Evolutionary conservation across 2,329 filamentous ascomycete genomes (phyloP), one percentile per base, ranked within the genome.

Genomic region (Bipolaris cookei): DNA sequence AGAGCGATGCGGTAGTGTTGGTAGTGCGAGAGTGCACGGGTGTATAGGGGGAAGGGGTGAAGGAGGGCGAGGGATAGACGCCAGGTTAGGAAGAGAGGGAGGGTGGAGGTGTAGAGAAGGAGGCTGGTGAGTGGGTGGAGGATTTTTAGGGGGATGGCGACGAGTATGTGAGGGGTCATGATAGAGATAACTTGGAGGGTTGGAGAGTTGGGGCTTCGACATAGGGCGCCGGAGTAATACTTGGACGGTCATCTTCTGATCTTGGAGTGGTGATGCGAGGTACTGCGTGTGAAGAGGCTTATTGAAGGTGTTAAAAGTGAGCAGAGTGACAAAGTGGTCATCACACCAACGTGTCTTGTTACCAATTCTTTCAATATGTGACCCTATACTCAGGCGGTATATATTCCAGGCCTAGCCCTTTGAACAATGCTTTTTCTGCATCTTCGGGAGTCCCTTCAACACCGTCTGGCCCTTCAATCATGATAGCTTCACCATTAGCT

Each of bases 341-440:
- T 54, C 50, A 54, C 44, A 34, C 10, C 20, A 13, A 13, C 21
- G 3, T 23, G 14, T 3, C n/a, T 6, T 30, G 25, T 30, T 21
- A 44, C 23, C 4, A 14, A 11, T 44, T 4, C 16, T 8, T 28
- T 76, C 68, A 82, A 49, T 77, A 76, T 21, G 80, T 83, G 53
- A 78, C 80, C 49, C 81, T 73, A 62, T 78, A 76, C 62, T 71
- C 72, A 2, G 81, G 79, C 50, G 76, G 74, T 18, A 79, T 59
- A 57, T 70, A 83, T 41, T 68, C 70, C 56, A 97, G 77, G 0
- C 85, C 89, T 61, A 97, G 71, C 0, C 88, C 89, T 60, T 88
- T 85, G 81, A 98, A 96, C 0, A 97, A 89, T 60, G 87, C 64
- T 76, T 82, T 87, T 79, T 97, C 93, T 5, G 92, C 91, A 63